Evolutionary conservation across 164 flowering plant species (phyloP).

Genomic region (Platanus orientalis): DNA sequence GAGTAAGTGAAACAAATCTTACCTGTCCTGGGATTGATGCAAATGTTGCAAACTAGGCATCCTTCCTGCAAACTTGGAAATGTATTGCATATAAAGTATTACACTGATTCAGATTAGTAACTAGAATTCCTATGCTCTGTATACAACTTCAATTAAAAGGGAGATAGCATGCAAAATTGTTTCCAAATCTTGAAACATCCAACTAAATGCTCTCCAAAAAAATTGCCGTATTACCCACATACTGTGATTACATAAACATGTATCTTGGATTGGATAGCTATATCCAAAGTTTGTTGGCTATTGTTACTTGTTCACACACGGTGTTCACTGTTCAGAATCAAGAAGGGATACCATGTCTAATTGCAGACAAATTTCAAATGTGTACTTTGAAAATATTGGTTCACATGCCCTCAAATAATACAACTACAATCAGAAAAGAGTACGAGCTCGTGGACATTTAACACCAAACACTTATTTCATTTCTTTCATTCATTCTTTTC

Average conservation of each 20-base stretch:
- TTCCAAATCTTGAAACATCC: neutral
- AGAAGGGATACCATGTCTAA: neutral
- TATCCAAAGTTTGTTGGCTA: neutral
- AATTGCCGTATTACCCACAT: neutral
- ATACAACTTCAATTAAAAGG: neutral
- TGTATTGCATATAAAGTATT: slow-evolving; percentile 21
- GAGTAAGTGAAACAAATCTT: slow-evolving; percentile 36
- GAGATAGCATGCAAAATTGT: neutral
- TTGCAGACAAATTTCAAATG: no score
- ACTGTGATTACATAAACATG: neutral
- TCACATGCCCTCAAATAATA: no score
- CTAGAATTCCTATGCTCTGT: slow-evolving; percentile 5
- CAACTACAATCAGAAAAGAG: no score
- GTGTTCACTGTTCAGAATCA: neutral
- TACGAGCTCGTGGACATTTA: no score
- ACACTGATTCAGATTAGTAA: slow-evolving; percentile 9
- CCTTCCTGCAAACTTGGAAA: slow-evolving; percentile 58
- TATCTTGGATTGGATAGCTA: neutral
- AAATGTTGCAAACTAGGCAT: slow-evolving; percentile 42
- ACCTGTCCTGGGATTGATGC: slow-evolving; percentile 48
- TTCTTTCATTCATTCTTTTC: no score
- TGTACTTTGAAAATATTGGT: no score
- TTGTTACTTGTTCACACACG: neutral
- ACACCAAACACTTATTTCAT: no score
- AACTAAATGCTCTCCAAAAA: neutral